These are phyloP conservation scores for Hygrophoropsis aurantiaca DNA, from an alignment of 768 basidiomycete species.

Conservation along the genomic window DNA sequence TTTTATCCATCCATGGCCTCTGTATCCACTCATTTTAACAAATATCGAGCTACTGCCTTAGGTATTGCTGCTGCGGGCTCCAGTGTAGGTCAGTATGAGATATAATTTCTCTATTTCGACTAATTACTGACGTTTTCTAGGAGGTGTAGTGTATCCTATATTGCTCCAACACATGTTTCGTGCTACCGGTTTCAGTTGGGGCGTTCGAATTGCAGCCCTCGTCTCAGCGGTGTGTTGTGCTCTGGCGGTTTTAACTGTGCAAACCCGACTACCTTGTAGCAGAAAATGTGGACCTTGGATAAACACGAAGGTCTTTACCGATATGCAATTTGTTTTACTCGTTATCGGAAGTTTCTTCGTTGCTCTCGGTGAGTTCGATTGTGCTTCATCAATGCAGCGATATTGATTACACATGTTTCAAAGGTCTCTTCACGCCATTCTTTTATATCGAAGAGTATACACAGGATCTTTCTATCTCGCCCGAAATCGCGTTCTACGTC, in stretches of 20 bases:
- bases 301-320: constrained; percentile 37
- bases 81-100: constrained; percentile 47
- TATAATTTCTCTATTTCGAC: constrained; percentile 9
- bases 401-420: neutral
- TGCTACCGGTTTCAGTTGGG: constrained; percentile 60
- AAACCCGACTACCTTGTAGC: constrained; percentile 23
- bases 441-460: constrained; percentile 69
- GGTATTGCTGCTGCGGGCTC: constrained; percentile 75
- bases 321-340: constrained; percentile 53
- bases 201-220: constrained; percentile 57
- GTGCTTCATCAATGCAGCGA: neutral
- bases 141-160: constrained; percentile 71
- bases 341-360: constrained; percentile 55
- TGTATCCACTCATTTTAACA: constrained; percentile 63
- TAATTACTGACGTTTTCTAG: constrained; percentile 33
- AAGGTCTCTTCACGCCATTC: constrained; percentile 71
- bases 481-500: constrained; percentile 48
- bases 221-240: constrained; percentile 48
- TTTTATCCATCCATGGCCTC: constrained; percentile 72
- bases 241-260: constrained; percentile 48
- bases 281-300: constrained; percentile 18
- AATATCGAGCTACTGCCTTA: constrained; percentile 68
- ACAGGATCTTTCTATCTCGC: constrained; percentile 38
- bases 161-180: constrained; percentile 58
- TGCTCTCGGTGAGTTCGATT: constrained; percentile 50